A percentile compares a stretch with the other conserved stretches of the same genome.
Evolutionary conservation across 805 yeast genomes (phyloP).

Genomic region (Candida silvicultrix): DNA sequence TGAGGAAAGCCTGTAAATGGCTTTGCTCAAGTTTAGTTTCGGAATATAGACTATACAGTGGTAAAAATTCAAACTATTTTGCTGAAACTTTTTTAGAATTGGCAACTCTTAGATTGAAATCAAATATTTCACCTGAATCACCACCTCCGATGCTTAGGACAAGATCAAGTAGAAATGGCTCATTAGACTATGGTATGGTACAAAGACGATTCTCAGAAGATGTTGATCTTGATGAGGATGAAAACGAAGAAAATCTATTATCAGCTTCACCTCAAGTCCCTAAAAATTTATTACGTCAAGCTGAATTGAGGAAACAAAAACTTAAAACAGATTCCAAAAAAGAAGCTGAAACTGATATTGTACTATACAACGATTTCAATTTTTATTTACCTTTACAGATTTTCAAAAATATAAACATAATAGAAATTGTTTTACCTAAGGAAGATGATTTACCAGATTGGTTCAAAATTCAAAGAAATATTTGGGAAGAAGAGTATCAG

Average conservation of each 20-base stretch:
- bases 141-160: background rate
- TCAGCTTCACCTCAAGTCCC: slow-evolving; percentile 71
- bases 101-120: slow-evolving; percentile 43
- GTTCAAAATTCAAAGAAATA: slow-evolving; percentile 59
- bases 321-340: slow-evolving; percentile 13
- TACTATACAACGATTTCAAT: background rate
- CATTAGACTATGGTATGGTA: slow-evolving; percentile 22
- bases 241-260: slow-evolving; percentile 23
- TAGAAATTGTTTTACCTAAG: slow-evolving; percentile 38
- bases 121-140: slow-evolving; percentile 7
- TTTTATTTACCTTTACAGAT: slow-evolving; percentile 15
- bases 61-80: slow-evolving; percentile 66
- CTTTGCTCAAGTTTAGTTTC: slow-evolving; percentile 74
- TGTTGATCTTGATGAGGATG: slow-evolving; percentile 16
- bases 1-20: slow-evolving; percentile 86
- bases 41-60: slow-evolving; percentile 76
- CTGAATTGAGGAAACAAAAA: slow-evolving; percentile 35
- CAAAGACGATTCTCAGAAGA: slow-evolving; percentile 12
- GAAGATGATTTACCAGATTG: slow-evolving; percentile 66
- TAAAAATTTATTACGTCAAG: slow-evolving; percentile 47
- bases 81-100: slow-evolving; percentile 82
- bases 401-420: slow-evolving; percentile 13
- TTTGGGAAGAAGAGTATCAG: slow-evolving; percentile 49
- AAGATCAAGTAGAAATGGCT: slow-evolving; percentile 2
- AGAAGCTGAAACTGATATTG: background rate